A percentile compares a stretch with the other conserved stretches of the same genome.
Evolutionary conservation across 1,284 basidiomycete species (phyloP).

Genomic region (Sanguinoderma infundibulare): DNA sequence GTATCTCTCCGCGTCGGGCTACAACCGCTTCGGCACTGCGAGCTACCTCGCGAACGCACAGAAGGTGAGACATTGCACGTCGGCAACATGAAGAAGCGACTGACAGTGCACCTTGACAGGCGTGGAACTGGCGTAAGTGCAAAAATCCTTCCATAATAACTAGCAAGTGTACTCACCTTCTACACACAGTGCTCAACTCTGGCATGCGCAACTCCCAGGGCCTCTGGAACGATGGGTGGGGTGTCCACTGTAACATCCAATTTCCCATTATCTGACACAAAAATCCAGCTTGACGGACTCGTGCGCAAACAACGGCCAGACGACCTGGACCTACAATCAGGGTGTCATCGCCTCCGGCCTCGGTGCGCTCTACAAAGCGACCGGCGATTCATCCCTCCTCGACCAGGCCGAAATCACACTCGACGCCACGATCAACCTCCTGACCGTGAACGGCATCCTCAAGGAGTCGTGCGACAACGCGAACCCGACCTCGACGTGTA

Average conservation of each 20-base stretch:
- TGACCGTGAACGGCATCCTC: constrained; percentile 46
- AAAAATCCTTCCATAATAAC: too few species aligned
- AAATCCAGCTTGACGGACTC: constrained; percentile 15
- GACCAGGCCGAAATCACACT: constrained; percentile 55
- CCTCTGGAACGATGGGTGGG: constrained; percentile 54
- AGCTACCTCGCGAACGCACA: constrained; percentile 51
- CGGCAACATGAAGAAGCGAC: neutral
- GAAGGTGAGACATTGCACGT: constrained; percentile 35
- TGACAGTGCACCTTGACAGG: constrained; percentile 29
- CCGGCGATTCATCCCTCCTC: constrained; percentile 43
- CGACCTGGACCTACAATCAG: constrained; percentile 60
- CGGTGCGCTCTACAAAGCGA: constrained; percentile 46
- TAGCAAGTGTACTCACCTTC: neutral
- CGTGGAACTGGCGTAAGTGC: constrained; percentile 51
- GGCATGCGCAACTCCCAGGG: constrained; percentile 54
- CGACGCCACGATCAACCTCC: constrained; percentile 49
- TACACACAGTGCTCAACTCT: constrained; percentile 43
- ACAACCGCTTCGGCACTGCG: constrained; percentile 41
- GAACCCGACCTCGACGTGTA: constrained; percentile 40
- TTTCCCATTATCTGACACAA: neutral
- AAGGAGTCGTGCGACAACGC: constrained; percentile 57
- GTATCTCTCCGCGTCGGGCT: constrained; percentile 50
- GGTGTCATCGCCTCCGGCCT: constrained; percentile 59
- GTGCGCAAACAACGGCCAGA: constrained; percentile 56
- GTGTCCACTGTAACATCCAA: too few species aligned